phyloP scores from a whole-genome alignment of 2,329 filamentous ascomycete species.

The Colletotrichum nymphaeae region DNA sequence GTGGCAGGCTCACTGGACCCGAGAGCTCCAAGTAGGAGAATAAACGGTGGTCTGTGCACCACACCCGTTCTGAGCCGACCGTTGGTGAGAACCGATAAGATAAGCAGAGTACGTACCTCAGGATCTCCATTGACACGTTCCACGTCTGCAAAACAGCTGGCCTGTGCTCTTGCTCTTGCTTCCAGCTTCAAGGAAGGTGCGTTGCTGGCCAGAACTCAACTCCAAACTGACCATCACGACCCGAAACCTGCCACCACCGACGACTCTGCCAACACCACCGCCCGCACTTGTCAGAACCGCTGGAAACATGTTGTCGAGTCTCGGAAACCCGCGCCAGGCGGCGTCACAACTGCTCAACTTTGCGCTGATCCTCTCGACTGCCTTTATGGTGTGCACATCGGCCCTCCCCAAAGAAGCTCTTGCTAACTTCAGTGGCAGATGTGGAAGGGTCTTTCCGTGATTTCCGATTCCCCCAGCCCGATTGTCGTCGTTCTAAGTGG shows the following conservation, averaged over 20 bases:
- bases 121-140: conserved; percentile 21
- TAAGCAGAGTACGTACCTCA: conserved; percentile 21
- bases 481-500: conserved; percentile 88
- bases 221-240: conserved; percentile 18
- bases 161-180: conserved; percentile 25
- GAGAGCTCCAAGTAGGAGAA: neutral
- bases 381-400: conserved; percentile 79
- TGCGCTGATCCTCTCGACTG: conserved; percentile 87
- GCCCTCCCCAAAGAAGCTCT: neutral
- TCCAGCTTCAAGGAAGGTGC: conserved; percentile 19
- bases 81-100: conserved; percentile 9
- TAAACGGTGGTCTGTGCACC: conserved; percentile 6
- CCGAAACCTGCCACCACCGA: neutral
- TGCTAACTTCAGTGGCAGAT: conserved; percentile 58
- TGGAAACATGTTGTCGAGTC: conserved; percentile 72
- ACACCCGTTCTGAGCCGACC: too few relatives aligned
- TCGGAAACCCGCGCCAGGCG: conserved; percentile 83
- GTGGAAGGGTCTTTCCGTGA: conserved; percentile 88
- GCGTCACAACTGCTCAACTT: conserved; percentile 90
- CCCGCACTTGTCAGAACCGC: neutral
- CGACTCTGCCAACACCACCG: neutral
- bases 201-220: conserved; percentile 31
- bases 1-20: neutral
- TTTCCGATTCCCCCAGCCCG: conserved; percentile 79
- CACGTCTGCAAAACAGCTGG: conserved; percentile 20